phyloP scores from a whole-genome alignment of 306 rosid species.

The Vigna angularis region DNA sequence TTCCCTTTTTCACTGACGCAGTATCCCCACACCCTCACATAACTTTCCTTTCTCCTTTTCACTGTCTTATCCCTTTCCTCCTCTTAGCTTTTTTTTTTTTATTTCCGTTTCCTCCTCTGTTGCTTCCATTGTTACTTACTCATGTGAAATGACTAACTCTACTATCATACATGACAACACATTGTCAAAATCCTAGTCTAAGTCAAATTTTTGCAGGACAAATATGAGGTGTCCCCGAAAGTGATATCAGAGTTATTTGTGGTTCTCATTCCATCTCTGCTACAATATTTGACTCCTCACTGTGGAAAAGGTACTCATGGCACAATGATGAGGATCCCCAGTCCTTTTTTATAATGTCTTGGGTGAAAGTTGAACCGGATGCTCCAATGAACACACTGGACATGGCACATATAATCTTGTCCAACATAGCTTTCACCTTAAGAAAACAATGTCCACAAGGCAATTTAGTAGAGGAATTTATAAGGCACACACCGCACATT shows the following conservation, averaged over 20 bases:
- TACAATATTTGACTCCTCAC: constrained; percentile 76
- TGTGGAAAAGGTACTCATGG: constrained; percentile 84
- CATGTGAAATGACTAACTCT: constrained; percentile 38
- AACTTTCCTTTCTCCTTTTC: no score
- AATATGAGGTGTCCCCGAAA: constrained; percentile 10
- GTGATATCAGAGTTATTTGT: constrained; percentile 33
- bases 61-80: no score
- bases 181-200: not conserved
- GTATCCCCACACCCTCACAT: no score
- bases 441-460: constrained; percentile 2
- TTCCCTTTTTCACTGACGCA: no score
- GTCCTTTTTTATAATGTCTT: constrained; percentile 78
- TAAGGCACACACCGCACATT: not conserved
- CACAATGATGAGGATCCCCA: constrained; percentile 83
- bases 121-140: no score
- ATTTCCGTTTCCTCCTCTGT: no score
- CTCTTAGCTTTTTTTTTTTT: no score
- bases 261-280: constrained; percentile 77
- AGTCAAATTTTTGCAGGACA: constrained; percentile 19
- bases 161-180: constrained; percentile 59
- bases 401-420: constrained; percentile 85
- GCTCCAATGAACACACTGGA: constrained; percentile 82
- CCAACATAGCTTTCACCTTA: constrained; percentile 93
- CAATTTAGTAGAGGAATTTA: constrained; percentile 27
- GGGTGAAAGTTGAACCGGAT: constrained; percentile 85